A percentile compares a stretch with the other conserved stretches of the same genome.
Conservation (phyloP, 495 filamentous ascomycete genomes). For the Umbilicaria muhlenbergii region DNA sequence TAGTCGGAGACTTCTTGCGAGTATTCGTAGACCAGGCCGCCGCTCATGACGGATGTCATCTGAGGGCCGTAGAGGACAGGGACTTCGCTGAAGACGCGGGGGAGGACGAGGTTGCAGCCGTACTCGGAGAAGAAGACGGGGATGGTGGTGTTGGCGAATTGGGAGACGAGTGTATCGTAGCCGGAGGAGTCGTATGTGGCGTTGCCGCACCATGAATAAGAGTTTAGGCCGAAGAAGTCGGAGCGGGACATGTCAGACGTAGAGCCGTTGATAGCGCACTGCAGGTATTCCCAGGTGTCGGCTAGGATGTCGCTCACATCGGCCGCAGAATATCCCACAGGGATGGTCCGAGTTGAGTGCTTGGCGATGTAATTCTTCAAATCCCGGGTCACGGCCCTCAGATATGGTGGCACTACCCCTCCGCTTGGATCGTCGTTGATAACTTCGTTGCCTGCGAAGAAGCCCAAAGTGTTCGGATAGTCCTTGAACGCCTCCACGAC, state of each 20-base stretch:
- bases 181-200: conserved; percentile 52
- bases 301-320: conserved; percentile 68
- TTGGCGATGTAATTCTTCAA: conserved; percentile 78
- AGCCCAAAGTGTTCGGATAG: conserved; percentile 81
- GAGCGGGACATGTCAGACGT: conserved; percentile 45
- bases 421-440: conserved; percentile 52
- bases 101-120: conserved; percentile 72
- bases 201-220: conserved; percentile 85
- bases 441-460: conserved; percentile 90
- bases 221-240: conserved; percentile 90
- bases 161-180: conserved; percentile 54
- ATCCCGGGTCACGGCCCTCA: conserved; percentile 61
- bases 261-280: conserved; percentile 56
- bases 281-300: conserved; percentile 72
- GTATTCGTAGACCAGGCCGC: conserved; percentile 83
- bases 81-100: conserved; percentile 76
- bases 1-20: conserved; percentile 60
- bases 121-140: conserved; percentile 96
- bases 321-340: conserved; percentile 88
- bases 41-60: conserved; percentile 68
- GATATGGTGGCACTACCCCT: conserved; percentile 45
- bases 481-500: conserved; percentile 89
- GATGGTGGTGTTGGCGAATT: conserved; percentile 57
- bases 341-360: conserved; percentile 50
- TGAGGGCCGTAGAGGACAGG: conserved; percentile 59